phyloP scores from a whole-genome alignment of 2,329 filamentous ascomycete genomes.

The Paramyrothecium roridum region DNA sequence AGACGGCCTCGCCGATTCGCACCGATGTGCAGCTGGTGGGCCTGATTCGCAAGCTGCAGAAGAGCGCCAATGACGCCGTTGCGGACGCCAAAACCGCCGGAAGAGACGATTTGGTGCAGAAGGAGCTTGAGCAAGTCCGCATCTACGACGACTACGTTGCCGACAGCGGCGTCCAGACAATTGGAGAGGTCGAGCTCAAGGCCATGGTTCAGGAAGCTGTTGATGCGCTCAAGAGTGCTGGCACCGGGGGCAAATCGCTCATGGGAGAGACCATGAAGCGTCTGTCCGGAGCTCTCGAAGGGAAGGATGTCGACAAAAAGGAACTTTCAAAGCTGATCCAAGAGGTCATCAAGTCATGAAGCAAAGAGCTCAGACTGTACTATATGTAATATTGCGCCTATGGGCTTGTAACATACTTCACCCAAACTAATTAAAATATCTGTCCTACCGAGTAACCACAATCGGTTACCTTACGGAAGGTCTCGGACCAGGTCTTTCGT shows the following conservation, averaged over 20 bases:
- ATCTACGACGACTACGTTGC: slow-evolving; percentile 65
- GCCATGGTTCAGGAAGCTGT: slow-evolving; percentile 49
- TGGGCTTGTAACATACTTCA: too few species aligned
- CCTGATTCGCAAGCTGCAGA: slow-evolving; percentile 63
- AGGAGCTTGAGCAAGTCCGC: slow-evolving; percentile 63
- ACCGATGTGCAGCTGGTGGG: slow-evolving; percentile 68
- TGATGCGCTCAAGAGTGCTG: slow-evolving; percentile 45
- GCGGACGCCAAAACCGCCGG: slow-evolving; percentile 62
- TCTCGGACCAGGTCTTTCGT: too few species aligned
- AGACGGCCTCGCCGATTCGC: slow-evolving; percentile 65
- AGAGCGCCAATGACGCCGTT: slow-evolving; percentile 54
- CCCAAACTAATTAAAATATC: too few species aligned
- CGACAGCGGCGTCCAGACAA: slow-evolving; percentile 54
- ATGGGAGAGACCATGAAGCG: slow-evolving; percentile 64
- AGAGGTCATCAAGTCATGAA: slow-evolving; percentile 24
- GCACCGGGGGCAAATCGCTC: slow-evolving; percentile 39
- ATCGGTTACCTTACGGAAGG: too few species aligned
- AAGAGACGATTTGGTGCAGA: slow-evolving; percentile 65
- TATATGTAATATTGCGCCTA: background rate
- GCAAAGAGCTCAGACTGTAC: background rate
- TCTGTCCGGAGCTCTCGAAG: slow-evolving; percentile 53
- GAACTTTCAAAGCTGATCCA: slow-evolving; percentile 61
- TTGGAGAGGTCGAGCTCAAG: slow-evolving; percentile 58
- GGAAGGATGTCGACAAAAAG: slow-evolving; percentile 61
- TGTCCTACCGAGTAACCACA: too few species aligned